Conservation (phyloP, 441 rosid genomes). For the Daphne laureola region DNA sequence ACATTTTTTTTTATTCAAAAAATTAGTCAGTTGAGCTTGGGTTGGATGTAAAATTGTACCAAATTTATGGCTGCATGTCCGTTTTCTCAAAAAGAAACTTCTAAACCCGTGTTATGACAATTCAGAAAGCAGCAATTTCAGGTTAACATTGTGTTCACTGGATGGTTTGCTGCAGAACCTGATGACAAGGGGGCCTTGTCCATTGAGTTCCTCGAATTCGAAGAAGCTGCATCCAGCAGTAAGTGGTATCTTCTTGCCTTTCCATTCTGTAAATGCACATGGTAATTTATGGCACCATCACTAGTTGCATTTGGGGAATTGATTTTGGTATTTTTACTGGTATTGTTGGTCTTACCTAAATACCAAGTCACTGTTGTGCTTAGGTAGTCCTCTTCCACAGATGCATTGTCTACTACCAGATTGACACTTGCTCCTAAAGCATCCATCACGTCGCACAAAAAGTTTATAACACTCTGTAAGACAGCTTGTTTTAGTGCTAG, state of each 20-base stretch:
- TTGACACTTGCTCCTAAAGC: slow-evolving; percentile 12
- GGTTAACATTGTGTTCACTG: not conserved
- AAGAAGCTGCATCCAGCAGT: slow-evolving; percentile 2
- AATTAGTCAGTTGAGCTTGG: not conserved
- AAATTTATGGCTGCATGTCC: not conserved
- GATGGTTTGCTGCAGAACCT: not conserved
- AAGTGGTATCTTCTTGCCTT: slow-evolving; percentile 9
- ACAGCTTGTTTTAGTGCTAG: not conserved
- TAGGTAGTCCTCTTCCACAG: slow-evolving; percentile 5
- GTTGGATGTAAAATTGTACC: no score
- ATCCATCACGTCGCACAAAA: slow-evolving; percentile 9
- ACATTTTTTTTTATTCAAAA: not conserved
- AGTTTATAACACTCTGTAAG: slow-evolving; percentile 11
- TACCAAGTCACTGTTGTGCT: slow-evolving; percentile 11
- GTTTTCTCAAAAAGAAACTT: not conserved
- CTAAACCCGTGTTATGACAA: not conserved
- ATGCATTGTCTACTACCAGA: slow-evolving; percentile 1
- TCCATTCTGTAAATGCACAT: slow-evolving; percentile 13
- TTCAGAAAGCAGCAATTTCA: not conserved
- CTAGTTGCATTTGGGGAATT: not conserved
- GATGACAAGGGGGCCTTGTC: slow-evolving; percentile 9
- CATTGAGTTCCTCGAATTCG: slow-evolving; percentile 10
- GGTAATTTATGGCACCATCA: not conserved
- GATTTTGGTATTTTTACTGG: not conserved
- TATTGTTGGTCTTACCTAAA: slow-evolving; percentile 1